A percentile compares a stretch with the other conserved stretches of the same genome.
Conservation (phyloP, 108 stramenopile genomes). For the Discostella pseudostelligera region DNA sequence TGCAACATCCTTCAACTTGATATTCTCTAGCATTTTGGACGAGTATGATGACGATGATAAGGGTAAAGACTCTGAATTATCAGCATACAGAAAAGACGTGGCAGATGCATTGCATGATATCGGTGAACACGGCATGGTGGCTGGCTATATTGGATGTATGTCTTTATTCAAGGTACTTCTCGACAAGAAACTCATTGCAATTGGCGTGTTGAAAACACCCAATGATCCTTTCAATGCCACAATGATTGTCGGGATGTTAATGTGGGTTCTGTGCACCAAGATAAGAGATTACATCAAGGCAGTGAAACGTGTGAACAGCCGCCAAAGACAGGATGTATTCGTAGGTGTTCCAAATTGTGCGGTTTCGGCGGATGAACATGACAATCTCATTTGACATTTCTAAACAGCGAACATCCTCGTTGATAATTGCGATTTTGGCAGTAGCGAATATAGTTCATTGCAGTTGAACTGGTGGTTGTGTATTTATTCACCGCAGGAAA, state of each 20-base stretch:
- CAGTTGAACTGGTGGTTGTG: too few relatives aligned
- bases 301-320: conserved; percentile 7
- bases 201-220: conserved; percentile 4
- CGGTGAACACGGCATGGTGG: conserved; percentile 32
- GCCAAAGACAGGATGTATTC: background rate
- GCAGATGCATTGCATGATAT: conserved; percentile 29
- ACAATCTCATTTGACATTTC: too few relatives aligned
- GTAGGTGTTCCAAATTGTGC: background rate
- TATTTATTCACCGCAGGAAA: conserved; percentile 36
- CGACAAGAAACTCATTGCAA: background rate
- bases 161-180: conserved; percentile 7
- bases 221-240: background rate
- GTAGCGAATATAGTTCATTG: background rate
- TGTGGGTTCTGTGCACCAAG: conserved; percentile 26
- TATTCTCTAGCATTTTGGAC: conserved; percentile 9
- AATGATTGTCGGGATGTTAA: conserved; percentile 12
- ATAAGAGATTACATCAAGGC: conserved; percentile 24
- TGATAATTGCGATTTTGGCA: too few relatives aligned
- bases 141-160: conserved; percentile 22
- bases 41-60: conserved; percentile 11
- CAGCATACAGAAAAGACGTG: conserved; percentile 5
- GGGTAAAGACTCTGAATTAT: conserved; percentile 7
- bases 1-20: conserved; percentile 13
- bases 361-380: background rate
- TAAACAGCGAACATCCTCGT: too few relatives aligned